Conservation (phyloP, 169 alveolate species). For the Eimeria praecox region DNA sequence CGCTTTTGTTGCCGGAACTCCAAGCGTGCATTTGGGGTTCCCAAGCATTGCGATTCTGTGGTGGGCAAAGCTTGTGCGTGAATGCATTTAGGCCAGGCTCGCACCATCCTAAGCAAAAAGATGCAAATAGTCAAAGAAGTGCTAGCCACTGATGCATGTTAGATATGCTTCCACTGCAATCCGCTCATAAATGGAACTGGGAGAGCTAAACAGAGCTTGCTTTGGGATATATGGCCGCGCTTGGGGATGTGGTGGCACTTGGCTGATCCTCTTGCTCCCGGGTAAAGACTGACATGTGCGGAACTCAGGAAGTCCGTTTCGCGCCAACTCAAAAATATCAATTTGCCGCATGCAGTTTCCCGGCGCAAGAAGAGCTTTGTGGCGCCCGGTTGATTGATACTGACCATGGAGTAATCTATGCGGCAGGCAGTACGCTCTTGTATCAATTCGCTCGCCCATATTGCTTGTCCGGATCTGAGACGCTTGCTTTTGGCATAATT, state of each 20-base stretch:
- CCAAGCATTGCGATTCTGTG: background rate
- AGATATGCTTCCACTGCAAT: background rate
- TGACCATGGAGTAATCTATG: background rate
- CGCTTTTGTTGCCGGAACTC: background rate
- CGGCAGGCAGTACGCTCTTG: background rate
- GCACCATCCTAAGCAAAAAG: background rate
- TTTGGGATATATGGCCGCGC: background rate
- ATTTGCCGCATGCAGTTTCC: background rate
- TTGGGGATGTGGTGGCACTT: background rate
- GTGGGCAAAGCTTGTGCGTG: conserved; percentile 13
- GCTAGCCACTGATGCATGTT: too few species aligned
- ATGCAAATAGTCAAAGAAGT: background rate
- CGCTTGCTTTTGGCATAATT: background rate
- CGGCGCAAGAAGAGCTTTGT: background rate
- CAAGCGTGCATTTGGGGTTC: background rate
- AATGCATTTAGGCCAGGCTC: background rate
- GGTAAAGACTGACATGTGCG: background rate
- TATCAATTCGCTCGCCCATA: background rate
- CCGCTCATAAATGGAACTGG: background rate
- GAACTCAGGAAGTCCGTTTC: conserved; percentile 2
- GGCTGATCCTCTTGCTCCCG: background rate
- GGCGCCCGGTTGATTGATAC: background rate
- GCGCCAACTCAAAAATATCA: background rate
- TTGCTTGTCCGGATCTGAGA: background rate
- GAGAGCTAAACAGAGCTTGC: background rate